These are phyloP conservation scores for Coccomyxa sp. DNA, from an alignment of 139 green algal species.

Conservation along the genomic window DNA sequence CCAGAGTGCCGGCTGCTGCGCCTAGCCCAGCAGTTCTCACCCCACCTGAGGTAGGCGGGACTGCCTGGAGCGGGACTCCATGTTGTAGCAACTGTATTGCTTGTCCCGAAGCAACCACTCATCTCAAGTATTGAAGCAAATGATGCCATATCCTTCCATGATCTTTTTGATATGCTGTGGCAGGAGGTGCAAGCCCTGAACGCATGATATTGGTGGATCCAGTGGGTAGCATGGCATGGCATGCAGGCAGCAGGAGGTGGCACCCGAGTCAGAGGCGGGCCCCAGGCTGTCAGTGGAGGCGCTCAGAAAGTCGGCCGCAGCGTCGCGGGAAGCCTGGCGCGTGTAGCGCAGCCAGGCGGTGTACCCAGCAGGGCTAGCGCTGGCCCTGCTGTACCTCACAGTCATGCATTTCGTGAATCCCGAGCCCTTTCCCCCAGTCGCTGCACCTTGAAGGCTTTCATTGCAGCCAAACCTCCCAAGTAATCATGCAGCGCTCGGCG, in stretches of 20 bases:
- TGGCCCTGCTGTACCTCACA: conserved; percentile 78
- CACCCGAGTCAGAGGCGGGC: background rate
- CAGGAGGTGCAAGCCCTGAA: background rate
- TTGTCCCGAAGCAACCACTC: too few species aligned
- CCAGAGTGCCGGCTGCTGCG: conserved; percentile 59
- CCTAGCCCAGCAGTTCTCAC: conserved; percentile 7
- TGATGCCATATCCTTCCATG: background rate
- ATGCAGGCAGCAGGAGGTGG: background rate
- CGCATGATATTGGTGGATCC: background rate
- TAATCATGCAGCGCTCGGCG: background rate
- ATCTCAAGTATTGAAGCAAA: background rate
- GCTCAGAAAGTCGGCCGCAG: background rate
- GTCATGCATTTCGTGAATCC: conserved; percentile 16
- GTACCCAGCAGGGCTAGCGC: conserved; percentile 54
- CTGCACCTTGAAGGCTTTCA: background rate
- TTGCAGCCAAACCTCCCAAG: background rate
- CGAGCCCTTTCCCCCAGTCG: background rate
- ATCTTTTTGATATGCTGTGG: background rate
- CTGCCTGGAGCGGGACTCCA: too few species aligned
- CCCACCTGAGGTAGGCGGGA: background rate
- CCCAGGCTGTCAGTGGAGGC: background rate
- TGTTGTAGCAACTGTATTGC: too few species aligned
- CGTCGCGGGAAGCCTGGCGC: background rate
- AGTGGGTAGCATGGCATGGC: too few species aligned
- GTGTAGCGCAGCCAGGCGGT: background rate